phyloP scores from a whole-genome alignment of 2,329 filamentous ascomycete genomes.

The Trichoderma guizhouense region DNA sequence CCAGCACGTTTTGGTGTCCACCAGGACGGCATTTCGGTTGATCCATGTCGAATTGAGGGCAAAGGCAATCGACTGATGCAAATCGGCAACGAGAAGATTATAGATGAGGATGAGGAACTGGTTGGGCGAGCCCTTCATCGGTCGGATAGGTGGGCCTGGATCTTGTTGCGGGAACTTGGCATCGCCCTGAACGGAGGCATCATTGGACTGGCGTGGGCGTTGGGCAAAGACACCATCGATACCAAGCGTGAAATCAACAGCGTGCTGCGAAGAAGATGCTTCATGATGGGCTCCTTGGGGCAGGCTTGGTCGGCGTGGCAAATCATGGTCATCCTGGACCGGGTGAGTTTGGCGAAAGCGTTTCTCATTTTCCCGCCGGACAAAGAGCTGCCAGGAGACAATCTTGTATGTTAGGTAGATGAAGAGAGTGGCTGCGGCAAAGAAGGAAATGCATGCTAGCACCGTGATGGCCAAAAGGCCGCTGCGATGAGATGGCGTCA shows the following conservation, averaged over 20 bases:
- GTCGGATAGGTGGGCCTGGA: constrained; percentile 7
- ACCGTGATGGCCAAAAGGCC: constrained; percentile 32
- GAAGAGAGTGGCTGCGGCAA: constrained; percentile 29
- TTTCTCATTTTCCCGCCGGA: constrained; percentile 16
- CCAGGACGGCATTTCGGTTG: constrained; percentile 48
- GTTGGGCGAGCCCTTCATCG: constrained; percentile 46
- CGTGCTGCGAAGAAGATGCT: constrained; percentile 23
- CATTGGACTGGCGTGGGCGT: background rate
- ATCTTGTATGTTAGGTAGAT: constrained; percentile 33
- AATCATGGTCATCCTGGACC: background rate
- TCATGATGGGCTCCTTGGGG: background rate
- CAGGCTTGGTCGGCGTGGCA: constrained; percentile 15
- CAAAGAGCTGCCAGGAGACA: constrained; percentile 28
- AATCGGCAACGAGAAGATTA: constrained; percentile 65
- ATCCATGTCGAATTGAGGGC: constrained; percentile 61
- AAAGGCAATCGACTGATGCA: constrained; percentile 64
- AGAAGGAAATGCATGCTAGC: constrained; percentile 32
- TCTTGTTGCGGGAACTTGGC: background rate
- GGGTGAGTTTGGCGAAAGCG: background rate
- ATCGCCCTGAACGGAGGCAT: background rate
- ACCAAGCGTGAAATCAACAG: constrained; percentile 34
- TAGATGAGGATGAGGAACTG: constrained; percentile 68
- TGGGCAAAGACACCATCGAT: constrained; percentile 35
- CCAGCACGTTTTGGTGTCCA: constrained; percentile 53
- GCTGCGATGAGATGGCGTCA: constrained; percentile 23